Conservation (phyloP, 108 stramenopile genomes). For the Ochromonas danica region DNA sequence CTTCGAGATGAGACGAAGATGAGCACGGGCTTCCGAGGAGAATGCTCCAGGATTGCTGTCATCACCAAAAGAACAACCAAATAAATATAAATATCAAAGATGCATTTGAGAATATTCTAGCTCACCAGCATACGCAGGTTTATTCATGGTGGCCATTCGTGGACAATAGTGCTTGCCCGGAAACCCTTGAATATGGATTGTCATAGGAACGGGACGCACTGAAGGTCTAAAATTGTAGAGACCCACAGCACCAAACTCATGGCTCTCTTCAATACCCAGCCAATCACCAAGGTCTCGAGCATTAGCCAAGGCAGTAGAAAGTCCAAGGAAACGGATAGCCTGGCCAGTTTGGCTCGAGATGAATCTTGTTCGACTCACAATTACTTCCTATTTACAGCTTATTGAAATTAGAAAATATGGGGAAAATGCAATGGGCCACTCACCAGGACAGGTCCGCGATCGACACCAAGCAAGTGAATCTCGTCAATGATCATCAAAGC, state of each 20-base stretch:
- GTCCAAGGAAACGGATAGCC: slow-evolving; percentile 79
- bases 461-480: slow-evolving; percentile 97
- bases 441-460: slow-evolving; percentile 95
- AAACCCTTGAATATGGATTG: slow-evolving; percentile 90
- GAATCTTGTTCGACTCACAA: slow-evolving; percentile 87
- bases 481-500: slow-evolving; percentile 94
- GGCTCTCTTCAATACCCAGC: slow-evolving; percentile 76
- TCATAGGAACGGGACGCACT: slow-evolving; percentile 90
- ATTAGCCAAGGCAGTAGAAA: slow-evolving; percentile 94
- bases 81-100: no score
- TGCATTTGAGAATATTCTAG: no score
- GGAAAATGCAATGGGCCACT: slow-evolving; percentile 27
- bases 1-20: slow-evolving; percentile 79
- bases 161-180: slow-evolving; percentile 93
- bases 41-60: slow-evolving; percentile 89
- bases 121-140: slow-evolving; percentile 94
- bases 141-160: slow-evolving; percentile 99
- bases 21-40: slow-evolving; percentile 81
- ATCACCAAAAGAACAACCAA: no score
- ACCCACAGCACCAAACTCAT: slow-evolving; percentile 52
- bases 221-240: slow-evolving; percentile 92
- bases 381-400: slow-evolving; percentile 44
- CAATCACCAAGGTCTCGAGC: slow-evolving; percentile 79
- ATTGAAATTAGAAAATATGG: neutral
- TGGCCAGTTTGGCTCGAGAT: slow-evolving; percentile 66